Evolutionary conservation across 2,329 filamentous ascomycete species (phyloP), one percentile per base, ranked within the genome.

Genomic region (Chaetomium sp.): DNA sequence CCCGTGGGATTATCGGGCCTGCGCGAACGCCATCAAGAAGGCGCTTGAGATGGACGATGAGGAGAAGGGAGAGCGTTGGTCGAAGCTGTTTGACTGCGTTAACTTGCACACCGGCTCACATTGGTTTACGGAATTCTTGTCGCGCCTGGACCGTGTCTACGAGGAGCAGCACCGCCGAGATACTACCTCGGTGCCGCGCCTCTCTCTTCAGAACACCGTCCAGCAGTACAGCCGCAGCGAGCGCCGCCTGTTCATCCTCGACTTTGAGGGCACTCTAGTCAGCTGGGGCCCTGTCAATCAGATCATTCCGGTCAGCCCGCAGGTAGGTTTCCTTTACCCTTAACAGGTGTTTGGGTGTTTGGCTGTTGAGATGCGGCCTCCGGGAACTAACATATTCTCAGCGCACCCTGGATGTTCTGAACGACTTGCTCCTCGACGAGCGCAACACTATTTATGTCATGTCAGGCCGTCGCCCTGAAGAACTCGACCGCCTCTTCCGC

Each of bases 1-100:
- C 68, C 92, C 92, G 0, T 97, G 92, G 92, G 89, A 96, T 69
- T 96, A 96, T 70, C 82, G 87, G 38, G 84, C 90, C 68, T 95
- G 89, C 64, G 89, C 91, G 50, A 85, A 94, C 36, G 89, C 91
- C 8, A 92, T 97, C 72, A 86, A 88, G 69, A 78, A 80, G 52
- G 91, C 91, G 0, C 75, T 97, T 14, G 88, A 92, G 62, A 95
- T 96, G 86, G 75, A 72, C 3, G 78, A 83, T 2, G 80, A 83
- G 2, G 89, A 96, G 69, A 92, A 89, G 70, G 76, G 83, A 58
- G 69, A 74, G 11, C 82, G 91, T 10, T 97, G 91, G 87, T 76
- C 76, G 33, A 84, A 84, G 58, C 76, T 97, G 44, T 83, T 89
- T 66, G 72, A 83, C 47, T 81, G 86, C 8, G 88, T 96, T 35